Evolutionary conservation across 73 alveolate species (phyloP), one percentile per base, ranked within the genome.

Genomic region (Tetrahymena borealis): DNA sequence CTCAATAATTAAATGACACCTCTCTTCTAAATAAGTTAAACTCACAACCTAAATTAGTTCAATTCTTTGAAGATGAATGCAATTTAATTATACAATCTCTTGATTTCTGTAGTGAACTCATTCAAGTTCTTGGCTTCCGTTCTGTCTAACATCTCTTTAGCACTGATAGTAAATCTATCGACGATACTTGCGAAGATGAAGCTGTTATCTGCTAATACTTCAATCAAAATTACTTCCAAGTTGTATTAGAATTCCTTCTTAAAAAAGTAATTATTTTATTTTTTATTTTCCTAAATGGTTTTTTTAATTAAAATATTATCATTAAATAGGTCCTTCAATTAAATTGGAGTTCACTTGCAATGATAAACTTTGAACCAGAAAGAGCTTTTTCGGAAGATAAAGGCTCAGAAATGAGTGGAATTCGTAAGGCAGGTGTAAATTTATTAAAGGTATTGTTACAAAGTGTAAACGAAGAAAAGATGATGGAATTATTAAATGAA

Each of bases 41-140:
- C 32, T 60, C 85, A 24, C 31, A 60, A 28, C 85, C 85, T 18
- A 60, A 60, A 60, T 20, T 60, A 60, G 85, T 60, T 4, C 31
- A 60, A n/a, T 60, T 60, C 85, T 60, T 60, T n/a, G 85, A 60
- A 60, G 85, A 60, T 60, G 85, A 60, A 60, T 60, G 85, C 85
- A 60, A 60, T 60, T 28, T 60, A 13, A 60, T 60, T 20, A 60
- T 35, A 7, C 35, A 60, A 60, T 60, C 85, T 60, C 85, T 60
- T 9, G 31, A 60, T 60, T 60, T 60, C 28, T 60, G 85, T 9
- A 60, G 85, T 60, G 85, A 60, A 20, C 85, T 60, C 28, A 60
- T 60, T 0, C 37, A 60, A 60, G 85, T 60, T 1, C 13, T 60
- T 24, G 85, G 85, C 10, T 60, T 60, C 37, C 85, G 85, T 60